Conservation (phyloP, 208 protist genomes). For the Naegleria fowleri region DNA sequence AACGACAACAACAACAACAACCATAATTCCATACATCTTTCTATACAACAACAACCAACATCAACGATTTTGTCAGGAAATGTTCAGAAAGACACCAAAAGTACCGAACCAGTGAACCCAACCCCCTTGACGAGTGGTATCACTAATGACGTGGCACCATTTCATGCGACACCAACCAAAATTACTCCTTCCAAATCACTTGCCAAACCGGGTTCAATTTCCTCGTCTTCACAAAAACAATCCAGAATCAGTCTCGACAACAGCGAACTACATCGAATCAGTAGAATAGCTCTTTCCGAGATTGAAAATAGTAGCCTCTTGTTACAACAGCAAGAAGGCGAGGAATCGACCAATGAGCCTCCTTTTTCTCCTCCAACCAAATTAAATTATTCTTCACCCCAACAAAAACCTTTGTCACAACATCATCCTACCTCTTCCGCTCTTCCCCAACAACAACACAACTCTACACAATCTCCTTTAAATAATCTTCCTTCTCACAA, state of each 20-base stretch:
- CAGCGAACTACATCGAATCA: neutral
- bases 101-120: no score
- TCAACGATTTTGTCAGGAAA: no score
- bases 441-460: no score
- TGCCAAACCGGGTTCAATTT: neutral
- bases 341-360: neutral
- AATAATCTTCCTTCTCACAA: neutral
- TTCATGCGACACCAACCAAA: no score
- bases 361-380: neutral
- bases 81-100: no score
- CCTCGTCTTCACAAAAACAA: neutral
- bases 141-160: no score
- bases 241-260: neutral
- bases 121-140: no score
- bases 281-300: neutral
- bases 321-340: no score
- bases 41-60: no score
- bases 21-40: no score
- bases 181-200: neutral
- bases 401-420: neutral
- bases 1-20: no score
- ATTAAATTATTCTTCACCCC: neutral
- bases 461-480: neutral
- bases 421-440: neutral
- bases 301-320: no score